These are phyloP conservation scores for Penicillium crustosum DNA, from an alignment of 2,329 filamentous ascomycete species.

Conservation along the genomic window DNA sequence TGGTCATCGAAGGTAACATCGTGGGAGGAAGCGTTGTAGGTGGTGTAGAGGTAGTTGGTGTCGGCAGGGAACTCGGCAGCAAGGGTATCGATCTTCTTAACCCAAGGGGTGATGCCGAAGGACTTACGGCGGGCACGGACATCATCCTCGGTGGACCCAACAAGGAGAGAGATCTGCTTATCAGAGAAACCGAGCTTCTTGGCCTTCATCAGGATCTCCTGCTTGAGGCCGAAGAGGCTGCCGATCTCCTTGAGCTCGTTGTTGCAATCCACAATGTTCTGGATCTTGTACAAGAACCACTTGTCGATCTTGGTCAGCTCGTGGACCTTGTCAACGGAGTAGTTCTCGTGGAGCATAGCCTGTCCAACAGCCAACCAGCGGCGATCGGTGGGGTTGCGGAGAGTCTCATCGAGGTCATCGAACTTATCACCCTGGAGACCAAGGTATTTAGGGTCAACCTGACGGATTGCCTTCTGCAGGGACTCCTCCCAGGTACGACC, in stretches of 20 bases:
- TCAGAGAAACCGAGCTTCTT: slow-evolving; percentile 99
- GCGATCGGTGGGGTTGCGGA: slow-evolving; percentile 91
- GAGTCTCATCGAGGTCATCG: slow-evolving; percentile 83
- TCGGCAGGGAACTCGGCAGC: slow-evolving; percentile 94
- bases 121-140: slow-evolving; percentile 80
- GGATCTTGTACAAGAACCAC: slow-evolving; percentile 98
- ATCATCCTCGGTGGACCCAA: slow-evolving; percentile 83
- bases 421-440: slow-evolving; percentile 97
- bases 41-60: slow-evolving; percentile 96
- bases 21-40: slow-evolving; percentile 92
- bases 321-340: slow-evolving; percentile 87
- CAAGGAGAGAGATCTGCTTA: slow-evolving; percentile 84
- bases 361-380: slow-evolving; percentile 97
- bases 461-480: slow-evolving; percentile 97
- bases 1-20: slow-evolving; percentile 94
- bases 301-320: slow-evolving; percentile 98
- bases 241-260: slow-evolving; percentile 81
- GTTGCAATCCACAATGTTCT: slow-evolving; percentile 92
- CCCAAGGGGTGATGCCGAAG: slow-evolving; percentile 90
- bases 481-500: slow-evolving; percentile 98
- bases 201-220: slow-evolving; percentile 82
- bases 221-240: slow-evolving; percentile 78
- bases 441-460: slow-evolving; percentile 87
- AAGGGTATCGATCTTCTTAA: slow-evolving; percentile 97
- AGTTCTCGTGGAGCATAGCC: slow-evolving; percentile 96